Evolutionary conservation across 805 yeast genomes (phyloP).

Genomic region (Hemisphaericaspora nanyangensis): DNA sequence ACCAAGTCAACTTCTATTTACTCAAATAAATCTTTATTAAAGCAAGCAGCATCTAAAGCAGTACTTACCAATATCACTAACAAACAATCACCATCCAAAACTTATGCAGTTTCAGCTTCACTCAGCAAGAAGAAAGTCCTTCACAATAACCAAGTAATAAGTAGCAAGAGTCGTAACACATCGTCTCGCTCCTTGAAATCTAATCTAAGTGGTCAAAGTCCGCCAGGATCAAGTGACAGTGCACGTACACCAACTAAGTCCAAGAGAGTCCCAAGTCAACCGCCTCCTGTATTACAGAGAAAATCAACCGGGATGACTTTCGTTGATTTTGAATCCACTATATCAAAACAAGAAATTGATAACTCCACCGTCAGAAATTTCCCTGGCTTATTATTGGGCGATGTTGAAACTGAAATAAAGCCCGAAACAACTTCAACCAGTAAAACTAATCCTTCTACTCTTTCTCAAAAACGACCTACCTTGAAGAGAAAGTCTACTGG

Average conservation of each 20-base stretch:
- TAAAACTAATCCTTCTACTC: neutral
- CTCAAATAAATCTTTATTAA: constrained; percentile 15
- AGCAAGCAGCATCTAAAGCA: constrained; percentile 5
- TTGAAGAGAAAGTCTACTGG: constrained; percentile 16
- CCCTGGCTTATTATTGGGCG: too few species aligned
- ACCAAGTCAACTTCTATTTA: constrained; percentile 17
- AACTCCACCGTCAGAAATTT: too few species aligned
- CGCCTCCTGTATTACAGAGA: constrained; percentile 16
- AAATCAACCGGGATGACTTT: constrained; percentile 13
- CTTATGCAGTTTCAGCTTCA: constrained; percentile 33
- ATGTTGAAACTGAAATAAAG: too few species aligned
- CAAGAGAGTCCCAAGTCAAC: constrained; percentile 11
- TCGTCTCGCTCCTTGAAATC: constrained; percentile 7
- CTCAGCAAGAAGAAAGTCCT: constrained; percentile 31
- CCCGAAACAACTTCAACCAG: neutral
- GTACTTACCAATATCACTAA: constrained; percentile 34
- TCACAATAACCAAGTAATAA: constrained; percentile 20
- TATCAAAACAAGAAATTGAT: neutral
- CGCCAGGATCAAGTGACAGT: constrained; percentile 1
- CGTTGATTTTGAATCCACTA: neutral
- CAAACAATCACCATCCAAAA: constrained; percentile 9
- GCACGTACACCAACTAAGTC: constrained; percentile 6
- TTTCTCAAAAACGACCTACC: constrained; percentile 16
- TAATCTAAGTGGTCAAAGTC: constrained; percentile 1
- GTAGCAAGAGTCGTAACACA: constrained; percentile 1